A percentile compares a stretch with the other conserved stretches of the same genome.
Evolutionary conservation across 257 asterid genomes (phyloP).

Genomic region (Solanum sejunctum): DNA sequence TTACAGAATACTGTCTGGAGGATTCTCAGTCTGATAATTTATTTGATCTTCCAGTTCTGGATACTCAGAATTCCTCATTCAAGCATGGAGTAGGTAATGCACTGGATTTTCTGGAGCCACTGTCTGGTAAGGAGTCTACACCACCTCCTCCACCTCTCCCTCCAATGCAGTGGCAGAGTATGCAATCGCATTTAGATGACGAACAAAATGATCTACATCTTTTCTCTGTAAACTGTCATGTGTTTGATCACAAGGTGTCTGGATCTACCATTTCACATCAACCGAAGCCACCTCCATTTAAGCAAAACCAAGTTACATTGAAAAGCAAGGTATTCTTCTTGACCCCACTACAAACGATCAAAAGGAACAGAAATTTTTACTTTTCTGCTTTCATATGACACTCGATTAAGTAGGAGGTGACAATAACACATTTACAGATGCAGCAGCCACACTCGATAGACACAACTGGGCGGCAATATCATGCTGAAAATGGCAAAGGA

Average conservation of each 20-base stretch:
- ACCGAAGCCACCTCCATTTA: conserved; percentile 66
- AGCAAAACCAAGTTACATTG: conserved; percentile 30
- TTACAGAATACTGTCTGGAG: conserved; percentile 23
- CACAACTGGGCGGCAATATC: conserved; percentile 24
- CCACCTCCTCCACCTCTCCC: conserved; percentile 65
- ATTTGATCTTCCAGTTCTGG: conserved; percentile 51
- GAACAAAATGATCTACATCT: conserved; percentile 15
- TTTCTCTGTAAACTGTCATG: conserved; percentile 16
- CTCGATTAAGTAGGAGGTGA: not conserved
- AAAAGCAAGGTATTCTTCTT: conserved; percentile 41
- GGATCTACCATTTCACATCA: conserved; percentile 44
- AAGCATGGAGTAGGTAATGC: conserved; percentile 26
- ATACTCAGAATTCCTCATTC: conserved; percentile 25
- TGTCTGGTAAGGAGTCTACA: conserved; percentile 9
- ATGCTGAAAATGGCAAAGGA: conserved; percentile 17
- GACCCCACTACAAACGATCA: not conserved
- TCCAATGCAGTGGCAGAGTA: conserved; percentile 47
- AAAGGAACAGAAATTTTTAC: not conserved
- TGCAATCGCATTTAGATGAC: conserved; percentile 16
- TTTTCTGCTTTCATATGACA: not conserved
- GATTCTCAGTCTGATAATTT: conserved; percentile 32
- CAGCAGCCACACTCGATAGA: conserved; percentile 32
- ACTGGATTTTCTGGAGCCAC: conserved; percentile 18
- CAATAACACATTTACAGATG: conserved; percentile 5
- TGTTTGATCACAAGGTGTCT: conserved; percentile 26